phyloP scores from a whole-genome alignment of 345 rosid species.

The Citrus maxima region DNA sequence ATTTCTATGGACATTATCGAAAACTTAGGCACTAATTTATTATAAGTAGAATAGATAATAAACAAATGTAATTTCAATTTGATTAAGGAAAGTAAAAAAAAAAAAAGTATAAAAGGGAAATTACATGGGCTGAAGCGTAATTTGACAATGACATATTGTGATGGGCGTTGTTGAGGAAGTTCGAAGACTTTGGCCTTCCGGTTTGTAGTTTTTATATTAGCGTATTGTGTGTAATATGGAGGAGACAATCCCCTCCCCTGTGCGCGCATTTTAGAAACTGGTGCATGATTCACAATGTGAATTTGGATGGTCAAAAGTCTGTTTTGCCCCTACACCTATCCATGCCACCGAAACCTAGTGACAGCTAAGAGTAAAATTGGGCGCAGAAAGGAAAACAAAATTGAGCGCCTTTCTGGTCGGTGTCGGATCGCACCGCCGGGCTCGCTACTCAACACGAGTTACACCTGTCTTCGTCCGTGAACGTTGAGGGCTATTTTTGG shows the following conservation, averaged over 20 bases:
- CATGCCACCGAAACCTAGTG: background rate
- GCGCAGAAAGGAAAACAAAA: background rate
- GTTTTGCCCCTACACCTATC: background rate
- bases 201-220: background rate
- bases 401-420: slow-evolving; percentile 15
- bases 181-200: background rate
- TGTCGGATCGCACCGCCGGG: slow-evolving; percentile 18
- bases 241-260: slow-evolving; percentile 5
- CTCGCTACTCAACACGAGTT: slow-evolving; percentile 1
- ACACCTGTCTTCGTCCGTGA: background rate
- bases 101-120: background rate
- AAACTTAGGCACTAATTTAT: too few relatives aligned
- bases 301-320: background rate
- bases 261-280: background rate
- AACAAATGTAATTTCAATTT: too few relatives aligned
- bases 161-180: background rate
- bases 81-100: background rate
- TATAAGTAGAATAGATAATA: too few relatives aligned
- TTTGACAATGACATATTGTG: background rate
- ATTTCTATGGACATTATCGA: too few relatives aligned
- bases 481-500: background rate
- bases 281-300: slow-evolving; percentile 1
- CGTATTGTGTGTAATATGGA: background rate
- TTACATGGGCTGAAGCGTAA: background rate
- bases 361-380: background rate